Percentiles rank a stretch among this genome's conserved stretches.
phyloP scores from a whole-genome alignment of 768 basidiomycete genomes.

The Coprinopsis cinerea region DNA sequence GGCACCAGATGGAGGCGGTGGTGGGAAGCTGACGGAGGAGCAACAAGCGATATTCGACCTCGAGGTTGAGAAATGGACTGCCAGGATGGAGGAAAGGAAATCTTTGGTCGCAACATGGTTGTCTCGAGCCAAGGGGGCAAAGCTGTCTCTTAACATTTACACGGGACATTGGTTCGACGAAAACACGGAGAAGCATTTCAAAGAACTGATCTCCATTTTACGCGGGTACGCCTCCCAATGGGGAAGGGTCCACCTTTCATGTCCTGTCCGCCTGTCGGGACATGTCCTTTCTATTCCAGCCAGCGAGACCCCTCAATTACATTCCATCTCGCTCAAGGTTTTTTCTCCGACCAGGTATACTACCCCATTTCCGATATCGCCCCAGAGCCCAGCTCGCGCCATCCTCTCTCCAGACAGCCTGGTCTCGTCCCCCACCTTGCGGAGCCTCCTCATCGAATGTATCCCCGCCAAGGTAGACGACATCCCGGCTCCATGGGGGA shows the following conservation, averaged over 20 bases:
- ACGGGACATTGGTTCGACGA: too few species aligned
- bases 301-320: background rate
- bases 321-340: background rate
- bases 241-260: constrained; percentile 10
- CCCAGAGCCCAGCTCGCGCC: background rate
- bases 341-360: background rate
- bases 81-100: constrained; percentile 7
- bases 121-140: background rate
- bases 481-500: background rate
- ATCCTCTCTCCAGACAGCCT: background rate
- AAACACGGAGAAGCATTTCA: background rate
- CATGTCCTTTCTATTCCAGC: constrained; percentile 10
- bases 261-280: constrained; percentile 6
- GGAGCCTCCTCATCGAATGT: background rate
- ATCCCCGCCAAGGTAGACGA: background rate
- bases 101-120: background rate
- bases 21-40: background rate
- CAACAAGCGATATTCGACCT: background rate
- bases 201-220: background rate
- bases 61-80: constrained; percentile 1
- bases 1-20: too few species aligned
- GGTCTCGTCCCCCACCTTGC: background rate
- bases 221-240: constrained; percentile 7
- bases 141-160: background rate
- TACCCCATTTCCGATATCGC: background rate